Base-by-base conservation (phyloP, 2,329 filamentous ascomycete genomes). In the Epichloe brachyelytri region DNA sequence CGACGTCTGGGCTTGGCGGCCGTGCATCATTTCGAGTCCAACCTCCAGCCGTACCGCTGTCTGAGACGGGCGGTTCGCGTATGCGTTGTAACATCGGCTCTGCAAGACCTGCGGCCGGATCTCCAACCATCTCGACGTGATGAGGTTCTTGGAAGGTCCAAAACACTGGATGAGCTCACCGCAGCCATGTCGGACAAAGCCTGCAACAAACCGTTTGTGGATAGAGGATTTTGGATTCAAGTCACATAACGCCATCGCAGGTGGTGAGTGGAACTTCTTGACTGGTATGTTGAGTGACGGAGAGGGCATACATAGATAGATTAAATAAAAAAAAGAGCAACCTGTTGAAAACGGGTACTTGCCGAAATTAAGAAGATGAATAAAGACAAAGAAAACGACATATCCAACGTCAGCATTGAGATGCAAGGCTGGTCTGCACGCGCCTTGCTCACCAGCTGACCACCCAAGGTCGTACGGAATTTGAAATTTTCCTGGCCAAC, bases 151-250 rank as follows among this genome's bases (percentile, higher is more conserved):
- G 12, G 22, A 20, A 4, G 52, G 52, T 7, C 52, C 52, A 20
- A 53, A 53, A 34, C 49, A 53, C 45, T 51, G 34, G 15, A 51
- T 26, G 19, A 53, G 49, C 8, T 53, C 43, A 37, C 52, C 52
- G 36, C 45, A 49, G 30, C 40, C 14, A 15, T 22, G 46, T 30
- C 52, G 52, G 46, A 53, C 52, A 43, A 51, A 53, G 5, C 52
- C 52, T 46, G 52, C 52, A 26, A 53, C 43, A 11, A 53, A 47
- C 3, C 49, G 34, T 17, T 43, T 46, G 49, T 53, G 49, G 20
- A 53, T 49, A 2, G 49, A 51, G 17, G 52, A 11, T 5, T 36
- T 45, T 14, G 40, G 11, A 3, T 5, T 26, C 19, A 33, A 15
- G 7, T 22, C 17, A 17, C n/a, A 33, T 5, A 12, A 30, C n/a